Conservation (phyloP, 2,329 filamentous ascomycete species). For the Venturia effusa region DNA sequence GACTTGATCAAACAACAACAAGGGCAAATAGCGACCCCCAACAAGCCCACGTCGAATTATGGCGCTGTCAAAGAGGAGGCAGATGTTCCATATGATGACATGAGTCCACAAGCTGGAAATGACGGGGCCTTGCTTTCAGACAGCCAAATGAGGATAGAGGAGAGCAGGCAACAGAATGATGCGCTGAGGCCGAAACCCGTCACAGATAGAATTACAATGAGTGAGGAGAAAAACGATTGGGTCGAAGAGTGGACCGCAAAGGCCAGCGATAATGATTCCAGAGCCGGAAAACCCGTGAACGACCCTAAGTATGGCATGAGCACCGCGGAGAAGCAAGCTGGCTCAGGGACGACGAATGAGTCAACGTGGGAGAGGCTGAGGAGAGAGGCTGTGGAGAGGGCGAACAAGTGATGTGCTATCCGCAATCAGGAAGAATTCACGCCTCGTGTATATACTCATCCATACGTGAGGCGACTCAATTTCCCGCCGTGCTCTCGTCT, state of each 20-base stretch:
- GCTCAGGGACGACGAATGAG: not conserved
- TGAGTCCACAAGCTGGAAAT: not conserved
- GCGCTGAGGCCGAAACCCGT: not conserved
- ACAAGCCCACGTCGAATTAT: not conserved
- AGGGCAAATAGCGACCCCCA: not conserved
- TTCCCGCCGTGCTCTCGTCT: too few species aligned
- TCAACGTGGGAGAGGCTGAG: not conserved
- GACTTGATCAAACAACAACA: not conserved
- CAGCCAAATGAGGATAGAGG: constrained; percentile 3
- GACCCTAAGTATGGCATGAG: not conserved
- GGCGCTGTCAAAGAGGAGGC: not conserved
- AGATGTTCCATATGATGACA: not conserved
- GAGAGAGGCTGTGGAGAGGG: not conserved
- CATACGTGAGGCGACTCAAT: too few species aligned
- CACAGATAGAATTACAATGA: not conserved
- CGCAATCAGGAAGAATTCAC: not conserved
- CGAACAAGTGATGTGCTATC: not conserved
- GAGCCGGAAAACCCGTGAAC: not conserved
- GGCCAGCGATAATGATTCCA: not conserved
- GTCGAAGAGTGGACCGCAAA: not conserved
- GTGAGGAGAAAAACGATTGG: not conserved
- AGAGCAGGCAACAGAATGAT: not conserved
- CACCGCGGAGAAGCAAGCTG: not conserved
- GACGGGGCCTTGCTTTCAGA: not conserved
- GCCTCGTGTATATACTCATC: not conserved